These are phyloP conservation scores for Dryas integrifolia DNA, from an alignment of 331 rosid genomes.

Conservation along the genomic window DNA sequence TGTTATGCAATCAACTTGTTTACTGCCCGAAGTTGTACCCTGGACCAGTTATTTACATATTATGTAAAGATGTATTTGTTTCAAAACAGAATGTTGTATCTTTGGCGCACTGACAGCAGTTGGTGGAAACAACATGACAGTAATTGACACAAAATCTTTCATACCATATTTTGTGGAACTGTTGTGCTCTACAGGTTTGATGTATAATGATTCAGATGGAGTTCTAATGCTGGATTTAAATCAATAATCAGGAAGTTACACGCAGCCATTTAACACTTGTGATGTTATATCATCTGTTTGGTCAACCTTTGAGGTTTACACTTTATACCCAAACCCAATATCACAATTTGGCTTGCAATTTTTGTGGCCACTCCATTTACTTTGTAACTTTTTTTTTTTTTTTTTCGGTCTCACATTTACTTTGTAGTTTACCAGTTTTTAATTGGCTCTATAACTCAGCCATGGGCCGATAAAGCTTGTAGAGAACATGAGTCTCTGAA, in stretches of 20 bases:
- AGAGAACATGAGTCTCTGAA: too few species aligned
- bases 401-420: too few species aligned
- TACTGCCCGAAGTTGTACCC: neutral
- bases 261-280: too few species aligned
- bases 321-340: neutral
- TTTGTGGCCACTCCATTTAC: too few species aligned
- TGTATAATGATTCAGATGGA: neutral
- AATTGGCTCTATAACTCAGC: too few species aligned
- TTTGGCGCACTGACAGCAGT: neutral
- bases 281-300: too few species aligned
- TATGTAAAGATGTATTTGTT: neutral
- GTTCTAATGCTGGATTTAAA: too few species aligned
- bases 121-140: neutral
- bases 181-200: neutral
- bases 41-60: neutral
- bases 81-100: neutral
- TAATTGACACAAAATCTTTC: neutral
- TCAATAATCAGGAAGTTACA: neutral
- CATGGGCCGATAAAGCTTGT: too few species aligned
- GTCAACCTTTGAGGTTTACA: too few species aligned
- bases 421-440: too few species aligned
- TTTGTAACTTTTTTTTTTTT: too few species aligned
- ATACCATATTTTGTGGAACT: neutral
- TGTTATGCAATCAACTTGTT: neutral
- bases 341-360: too few species aligned